A percentile compares a stretch with the other conserved stretches of the same genome.
Conservation (phyloP, 2,329 filamentous ascomycete species). For the Fusarium sp. region DNA sequence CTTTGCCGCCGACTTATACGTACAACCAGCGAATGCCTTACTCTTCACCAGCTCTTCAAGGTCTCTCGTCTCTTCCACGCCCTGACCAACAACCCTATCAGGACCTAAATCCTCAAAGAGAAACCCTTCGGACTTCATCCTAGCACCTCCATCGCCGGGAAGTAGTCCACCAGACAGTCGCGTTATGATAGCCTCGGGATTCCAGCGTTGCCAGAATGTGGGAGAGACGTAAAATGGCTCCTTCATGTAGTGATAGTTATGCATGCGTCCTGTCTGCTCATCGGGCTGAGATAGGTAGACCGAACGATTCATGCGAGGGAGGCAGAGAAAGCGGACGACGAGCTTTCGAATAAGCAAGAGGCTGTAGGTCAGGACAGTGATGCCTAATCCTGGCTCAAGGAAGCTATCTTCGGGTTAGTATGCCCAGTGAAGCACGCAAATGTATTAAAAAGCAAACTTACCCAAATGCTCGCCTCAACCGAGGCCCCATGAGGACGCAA, state of each 20-base stretch:
- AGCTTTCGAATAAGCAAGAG: conserved; percentile 68
- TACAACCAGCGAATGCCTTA: conserved; percentile 60
- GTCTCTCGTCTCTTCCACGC: conserved; percentile 59
- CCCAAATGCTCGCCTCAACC: conserved; percentile 76
- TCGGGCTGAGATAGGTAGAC: conserved; percentile 64
- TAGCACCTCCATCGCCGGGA: conserved; percentile 59
- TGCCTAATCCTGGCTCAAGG: conserved; percentile 59
- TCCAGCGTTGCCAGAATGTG: conserved; percentile 75
- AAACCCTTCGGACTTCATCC: conserved; percentile 66
- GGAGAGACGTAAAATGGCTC: conserved; percentile 76
- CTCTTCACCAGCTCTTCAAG: conserved; percentile 52
- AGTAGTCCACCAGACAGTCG: conserved; percentile 61
- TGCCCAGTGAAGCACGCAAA: background rate
- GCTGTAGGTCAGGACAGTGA: conserved; percentile 59
- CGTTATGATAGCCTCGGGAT: conserved; percentile 66
- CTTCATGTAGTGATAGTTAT: conserved; percentile 67
- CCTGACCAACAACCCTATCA: conserved; percentile 65
- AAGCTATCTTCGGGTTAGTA: conserved; percentile 54
- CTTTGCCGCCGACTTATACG: conserved; percentile 50
- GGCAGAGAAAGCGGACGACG: conserved; percentile 69
- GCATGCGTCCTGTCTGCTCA: conserved; percentile 66
- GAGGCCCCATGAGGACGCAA: conserved; percentile 74
- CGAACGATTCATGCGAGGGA: conserved; percentile 68
- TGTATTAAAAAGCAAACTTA: conserved; percentile 54
- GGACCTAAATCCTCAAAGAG: conserved; percentile 75